Base-by-base conservation (phyloP, 148 eudicot genomes). In the Heliamphora exappendiculata region DNA sequence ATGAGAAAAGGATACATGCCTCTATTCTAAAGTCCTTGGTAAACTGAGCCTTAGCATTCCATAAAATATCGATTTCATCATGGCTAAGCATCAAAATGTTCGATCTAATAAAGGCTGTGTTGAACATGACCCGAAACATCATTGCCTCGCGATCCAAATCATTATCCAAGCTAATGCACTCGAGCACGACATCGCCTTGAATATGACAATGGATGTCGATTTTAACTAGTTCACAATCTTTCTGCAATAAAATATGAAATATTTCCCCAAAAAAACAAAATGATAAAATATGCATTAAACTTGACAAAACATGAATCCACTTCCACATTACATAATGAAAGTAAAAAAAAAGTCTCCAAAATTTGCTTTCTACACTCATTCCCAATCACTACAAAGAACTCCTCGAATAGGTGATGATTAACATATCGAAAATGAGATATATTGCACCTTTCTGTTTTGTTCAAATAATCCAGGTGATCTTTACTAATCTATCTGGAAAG, bases 141-240 rank as follows among this genome's bases (percentile, higher is more conserved):
- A 89, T 88, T 58, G 80, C 67, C 78, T 93, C 98, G 39, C 81
- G 84, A 70, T 87, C 87, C 72, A 88, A 78, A 74, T 88, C 89
- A 64, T 82, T 84, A 74, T 86, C 85, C 79, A 90, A 81, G 78
- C 82, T 88, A 65, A 90, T 84, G 80, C 98, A 93, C 83, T 93
- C 98, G 12, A 93, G 87, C 79, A 93, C 93, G 72, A 93, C 86
- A 77, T 90, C 98, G 59, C 98, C 98, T 86, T 85, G 92, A 70
- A 90, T 81, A 82, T 85, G 93, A 86, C 94, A 90, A 75, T 90
- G 84, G 74, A 93, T 82, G 71, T 93, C 94, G 37, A 91, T 82
- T 85, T 87, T 91, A 60, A 89, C 87, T 42, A 88, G 73, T 74
- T 90, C 89, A 83, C 90, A 86, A 63, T 91, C 94, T 67, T 73